Base-by-base conservation (phyloP, 495 filamentous ascomycete species). In the Niebla homalea region DNA sequence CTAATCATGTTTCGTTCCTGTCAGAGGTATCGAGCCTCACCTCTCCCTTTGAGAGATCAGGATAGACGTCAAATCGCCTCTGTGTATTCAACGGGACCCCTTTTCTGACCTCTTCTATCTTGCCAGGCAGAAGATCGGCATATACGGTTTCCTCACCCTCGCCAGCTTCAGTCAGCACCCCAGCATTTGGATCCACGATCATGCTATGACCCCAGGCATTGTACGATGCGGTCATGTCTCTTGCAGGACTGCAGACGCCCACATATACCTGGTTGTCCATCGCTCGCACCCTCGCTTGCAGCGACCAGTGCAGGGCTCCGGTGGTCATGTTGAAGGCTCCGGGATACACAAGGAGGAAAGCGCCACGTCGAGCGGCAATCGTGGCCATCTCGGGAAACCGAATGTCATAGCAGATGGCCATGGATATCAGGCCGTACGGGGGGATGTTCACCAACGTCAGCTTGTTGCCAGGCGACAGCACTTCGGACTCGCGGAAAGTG, bases 321-420 rank as follows among this genome's bases (percentile, higher is more conserved):
- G 92, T 98, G 2, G 87, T 94, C 54, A 81, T 72, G 67, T 97
- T 98, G 70, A 98, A 98, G 2, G 93, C 92, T 20, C 89, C 92
- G 3, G 92, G 92, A 64, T 96, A 97, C 7, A 97, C 59, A 19
- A 97, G 75, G 29, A 84, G 71, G 64, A 97, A 97, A 48, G 79
- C 81, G 11, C 79, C 83, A 59, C 80, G 79, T 21, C 92, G 77
- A 12, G 92, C 87, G 3, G 89, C 90, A 43, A 97, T 83, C 69
- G 79, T 95, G 4, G 86, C 89, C 7, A 94, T 72, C 66, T 98
- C 92, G 0, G 92, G 90, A 71, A 98, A 98, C 7, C 92, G 86
- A 41, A 97, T 76, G 63, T 98, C 92, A 67, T 98, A 98, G 74
- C 92, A 98, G 60, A 98, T 96, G 14, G 83, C 89, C 1, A 98